phyloP scores from a whole-genome alignment of 164 flowering plant species.

The Chimonanthus salicifolius region DNA sequence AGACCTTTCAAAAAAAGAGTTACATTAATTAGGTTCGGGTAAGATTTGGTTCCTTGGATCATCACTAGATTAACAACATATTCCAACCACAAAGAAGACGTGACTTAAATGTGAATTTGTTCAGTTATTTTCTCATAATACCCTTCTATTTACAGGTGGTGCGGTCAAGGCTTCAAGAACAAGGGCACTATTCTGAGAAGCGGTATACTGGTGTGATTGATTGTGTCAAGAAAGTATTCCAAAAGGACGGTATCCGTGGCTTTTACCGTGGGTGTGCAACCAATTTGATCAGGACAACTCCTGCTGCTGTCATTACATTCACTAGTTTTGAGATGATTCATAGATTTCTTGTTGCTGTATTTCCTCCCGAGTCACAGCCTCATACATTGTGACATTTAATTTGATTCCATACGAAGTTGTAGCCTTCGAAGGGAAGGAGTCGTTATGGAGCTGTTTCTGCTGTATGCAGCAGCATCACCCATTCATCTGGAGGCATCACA shows the following conservation, averaged over 20 bases:
- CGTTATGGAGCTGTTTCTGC: background rate
- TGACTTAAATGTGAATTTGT: too few species aligned
- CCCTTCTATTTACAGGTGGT: slow-evolving; percentile 54
- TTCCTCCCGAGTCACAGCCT: slow-evolving; percentile 52
- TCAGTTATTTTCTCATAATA: background rate
- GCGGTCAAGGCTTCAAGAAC: slow-evolving; percentile 92
- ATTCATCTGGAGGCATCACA: slow-evolving; percentile 8
- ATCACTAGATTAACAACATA: too few species aligned
- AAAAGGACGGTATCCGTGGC: slow-evolving; percentile 72
- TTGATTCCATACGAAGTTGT: background rate
- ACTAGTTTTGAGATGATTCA: slow-evolving; percentile 99
- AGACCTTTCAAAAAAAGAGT: too few species aligned
- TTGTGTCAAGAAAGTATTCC: slow-evolving; percentile 70
- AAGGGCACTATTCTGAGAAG: slow-evolving; percentile 80
- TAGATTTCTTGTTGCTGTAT: slow-evolving; percentile 47
- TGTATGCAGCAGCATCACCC: background rate
- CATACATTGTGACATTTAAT: slow-evolving; percentile 34
- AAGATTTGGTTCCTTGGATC: too few species aligned
- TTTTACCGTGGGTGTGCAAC: slow-evolving; percentile 97
- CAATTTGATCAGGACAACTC: slow-evolving; percentile 85
- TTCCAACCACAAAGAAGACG: too few species aligned
- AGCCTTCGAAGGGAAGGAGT: background rate
- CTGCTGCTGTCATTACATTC: slow-evolving; percentile 94
- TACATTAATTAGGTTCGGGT: too few species aligned
- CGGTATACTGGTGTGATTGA: slow-evolving; percentile 79